Evolutionary conservation across 2,329 filamentous ascomycete species (phyloP).

Genomic region (Ophiostoma novo-ulmi): DNA sequence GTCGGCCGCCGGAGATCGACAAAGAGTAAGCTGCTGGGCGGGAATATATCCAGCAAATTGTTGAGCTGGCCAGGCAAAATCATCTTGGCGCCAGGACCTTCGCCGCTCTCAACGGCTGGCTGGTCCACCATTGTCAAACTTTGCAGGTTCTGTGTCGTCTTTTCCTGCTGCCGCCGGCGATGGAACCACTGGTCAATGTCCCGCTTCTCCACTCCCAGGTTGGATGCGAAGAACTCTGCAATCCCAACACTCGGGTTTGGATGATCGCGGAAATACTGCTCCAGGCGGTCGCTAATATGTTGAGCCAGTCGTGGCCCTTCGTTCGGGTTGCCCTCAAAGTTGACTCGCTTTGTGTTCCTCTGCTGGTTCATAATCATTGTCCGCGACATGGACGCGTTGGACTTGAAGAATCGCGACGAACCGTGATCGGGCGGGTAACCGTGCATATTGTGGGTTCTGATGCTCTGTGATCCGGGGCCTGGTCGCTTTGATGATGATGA

Average conservation of each 20-base stretch:
- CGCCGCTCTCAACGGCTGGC: slow-evolving; percentile 27
- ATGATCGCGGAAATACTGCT: slow-evolving; percentile 49
- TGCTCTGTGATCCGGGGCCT: slow-evolving; percentile 1
- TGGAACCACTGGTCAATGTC: slow-evolving; percentile 52
- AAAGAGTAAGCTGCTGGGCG: slow-evolving; percentile 43
- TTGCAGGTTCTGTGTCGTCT: slow-evolving; percentile 43
- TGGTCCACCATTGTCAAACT: slow-evolving; percentile 41
- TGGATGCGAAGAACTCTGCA: slow-evolving; percentile 51
- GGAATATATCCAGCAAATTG: slow-evolving; percentile 47
- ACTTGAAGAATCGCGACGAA: neutral
- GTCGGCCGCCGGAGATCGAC: slow-evolving; percentile 46
- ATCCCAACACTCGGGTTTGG: slow-evolving; percentile 46
- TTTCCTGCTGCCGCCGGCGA: slow-evolving; percentile 47
- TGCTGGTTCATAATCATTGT: slow-evolving; percentile 45
- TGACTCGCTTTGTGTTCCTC: slow-evolving; percentile 39
- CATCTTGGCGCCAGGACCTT: slow-evolving; percentile 38
- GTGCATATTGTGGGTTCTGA: neutral
- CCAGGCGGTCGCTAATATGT: slow-evolving; percentile 47
- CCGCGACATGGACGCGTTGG: slow-evolving; percentile 27
- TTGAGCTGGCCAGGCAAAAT: slow-evolving; percentile 49
- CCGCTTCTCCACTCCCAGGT: slow-evolving; percentile 46
- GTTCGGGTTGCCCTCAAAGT: slow-evolving; percentile 36
- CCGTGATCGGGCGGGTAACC: slow-evolving; percentile 27
- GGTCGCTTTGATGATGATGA: neutral
- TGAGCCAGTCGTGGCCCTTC: slow-evolving; percentile 44